Percentiles rank a stretch among this genome's conserved stretches.
Conservation (phyloP, 2,329 filamentous ascomycete species). For the Ceratocystis lukuohia region DNA sequence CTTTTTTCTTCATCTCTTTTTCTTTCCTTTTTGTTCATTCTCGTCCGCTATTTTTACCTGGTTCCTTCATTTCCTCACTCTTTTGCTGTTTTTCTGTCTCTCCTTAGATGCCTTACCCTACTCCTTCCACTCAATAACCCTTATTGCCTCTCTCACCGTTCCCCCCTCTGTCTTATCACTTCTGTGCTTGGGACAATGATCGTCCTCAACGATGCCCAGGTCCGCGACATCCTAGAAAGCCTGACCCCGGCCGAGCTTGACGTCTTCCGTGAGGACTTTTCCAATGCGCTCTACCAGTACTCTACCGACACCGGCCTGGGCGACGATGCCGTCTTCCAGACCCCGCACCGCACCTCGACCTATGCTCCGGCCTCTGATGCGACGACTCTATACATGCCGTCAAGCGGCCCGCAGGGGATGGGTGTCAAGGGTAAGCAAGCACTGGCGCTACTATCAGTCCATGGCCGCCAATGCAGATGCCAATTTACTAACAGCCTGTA, state of each 20-base stretch:
- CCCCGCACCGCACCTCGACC: constrained; percentile 41
- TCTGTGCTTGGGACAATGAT: constrained; percentile 35
- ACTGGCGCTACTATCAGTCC: no score
- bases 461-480: background rate
- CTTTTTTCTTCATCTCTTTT: background rate
- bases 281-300: constrained; percentile 45
- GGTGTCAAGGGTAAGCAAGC: constrained; percentile 48
- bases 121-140: background rate
- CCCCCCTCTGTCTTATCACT: background rate
- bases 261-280: constrained; percentile 36
- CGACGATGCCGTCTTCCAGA: constrained; percentile 36
- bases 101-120: background rate
- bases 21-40: background rate
- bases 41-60: background rate
- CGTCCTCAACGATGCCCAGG: constrained; percentile 44
- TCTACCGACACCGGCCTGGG: constrained; percentile 40
- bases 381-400: constrained; percentile 63
- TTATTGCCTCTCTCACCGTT: background rate
- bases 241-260: constrained; percentile 41
- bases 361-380: constrained; percentile 36
- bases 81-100: background rate
- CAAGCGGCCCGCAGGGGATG: constrained; percentile 47
- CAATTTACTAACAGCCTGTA: constrained; percentile 23
- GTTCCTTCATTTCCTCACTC: background rate
- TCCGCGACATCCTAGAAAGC: constrained; percentile 40